Percentiles rank a stretch among this genome's conserved stretches.
phyloP scores from a whole-genome alignment of 306 rosid genomes.

The Casuarina cunninghamiana region DNA sequence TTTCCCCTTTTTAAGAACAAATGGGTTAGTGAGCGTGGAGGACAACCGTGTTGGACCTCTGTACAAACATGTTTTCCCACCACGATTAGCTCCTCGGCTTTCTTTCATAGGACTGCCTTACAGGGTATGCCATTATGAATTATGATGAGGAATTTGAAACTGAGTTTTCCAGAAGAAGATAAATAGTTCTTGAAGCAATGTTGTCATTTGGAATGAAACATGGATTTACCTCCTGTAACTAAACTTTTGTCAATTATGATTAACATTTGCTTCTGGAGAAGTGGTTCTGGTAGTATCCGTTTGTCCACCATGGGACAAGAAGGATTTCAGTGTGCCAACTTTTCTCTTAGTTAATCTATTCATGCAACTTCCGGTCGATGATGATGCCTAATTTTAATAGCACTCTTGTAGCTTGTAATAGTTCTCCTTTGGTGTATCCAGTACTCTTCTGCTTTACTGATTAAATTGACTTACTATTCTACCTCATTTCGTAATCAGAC shows the following conservation, averaged over 20 bases:
- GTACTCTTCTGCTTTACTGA: background rate
- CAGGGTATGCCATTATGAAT: background rate
- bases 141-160: background rate
- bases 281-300: background rate
- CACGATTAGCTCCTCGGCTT: slow-evolving; percentile 27
- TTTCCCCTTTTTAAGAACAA: slow-evolving; percentile 30
- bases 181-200: background rate
- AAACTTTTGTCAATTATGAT: background rate
- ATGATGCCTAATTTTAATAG: background rate
- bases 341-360: background rate
- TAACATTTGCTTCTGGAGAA: background rate
- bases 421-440: background rate
- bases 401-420: background rate
- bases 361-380: background rate
- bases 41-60: slow-evolving; percentile 23
- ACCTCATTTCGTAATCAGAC: background rate
- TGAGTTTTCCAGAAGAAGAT: background rate
- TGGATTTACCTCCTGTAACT: background rate
- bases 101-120: slow-evolving; percentile 26
- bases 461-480: background rate
- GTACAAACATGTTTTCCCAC: slow-evolving; percentile 27
- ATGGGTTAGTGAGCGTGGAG: slow-evolving; percentile 24
- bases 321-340: background rate
- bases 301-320: background rate
- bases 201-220: background rate